Evolutionary conservation across 2,329 filamentous ascomycete species (phyloP).

Genomic region (Calonectria montana): DNA sequence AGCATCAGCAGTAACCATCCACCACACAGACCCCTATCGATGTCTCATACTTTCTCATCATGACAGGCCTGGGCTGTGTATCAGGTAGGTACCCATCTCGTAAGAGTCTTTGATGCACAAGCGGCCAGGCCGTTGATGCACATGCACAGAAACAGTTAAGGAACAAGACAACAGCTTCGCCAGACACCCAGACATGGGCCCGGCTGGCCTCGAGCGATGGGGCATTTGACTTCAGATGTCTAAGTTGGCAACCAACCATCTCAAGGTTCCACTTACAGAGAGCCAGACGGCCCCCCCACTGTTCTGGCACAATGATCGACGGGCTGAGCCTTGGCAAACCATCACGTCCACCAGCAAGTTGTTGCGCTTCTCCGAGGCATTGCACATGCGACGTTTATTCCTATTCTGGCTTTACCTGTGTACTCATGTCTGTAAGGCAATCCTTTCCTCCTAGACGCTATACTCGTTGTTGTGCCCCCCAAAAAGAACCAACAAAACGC

Average conservation of each 20-base stretch:
- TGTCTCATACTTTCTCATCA: background rate
- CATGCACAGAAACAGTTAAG: background rate
- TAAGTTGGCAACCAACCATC: background rate
- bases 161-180: background rate
- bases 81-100: background rate
- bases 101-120: background rate
- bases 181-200: background rate
- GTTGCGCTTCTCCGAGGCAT: background rate
- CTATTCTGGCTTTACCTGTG: slow-evolving; percentile 10
- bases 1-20: background rate
- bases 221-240: background rate
- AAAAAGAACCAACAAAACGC: slow-evolving; percentile 9
- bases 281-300: slow-evolving; percentile 4
- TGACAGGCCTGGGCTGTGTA: background rate
- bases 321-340: slow-evolving; percentile 18
- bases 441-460: background rate
- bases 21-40: background rate
- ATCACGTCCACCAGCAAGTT: slow-evolving; percentile 4
- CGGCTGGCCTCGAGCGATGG: background rate
- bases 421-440: background rate
- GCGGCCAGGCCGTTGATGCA: background rate
- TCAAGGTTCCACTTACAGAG: slow-evolving; percentile 10
- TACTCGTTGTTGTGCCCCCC: background rate
- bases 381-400: slow-evolving; percentile 12
- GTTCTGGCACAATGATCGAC: slow-evolving; percentile 18